Conservation (phyloP, 164 flowering plant species). For the Vitis rotundifolia region DNA sequence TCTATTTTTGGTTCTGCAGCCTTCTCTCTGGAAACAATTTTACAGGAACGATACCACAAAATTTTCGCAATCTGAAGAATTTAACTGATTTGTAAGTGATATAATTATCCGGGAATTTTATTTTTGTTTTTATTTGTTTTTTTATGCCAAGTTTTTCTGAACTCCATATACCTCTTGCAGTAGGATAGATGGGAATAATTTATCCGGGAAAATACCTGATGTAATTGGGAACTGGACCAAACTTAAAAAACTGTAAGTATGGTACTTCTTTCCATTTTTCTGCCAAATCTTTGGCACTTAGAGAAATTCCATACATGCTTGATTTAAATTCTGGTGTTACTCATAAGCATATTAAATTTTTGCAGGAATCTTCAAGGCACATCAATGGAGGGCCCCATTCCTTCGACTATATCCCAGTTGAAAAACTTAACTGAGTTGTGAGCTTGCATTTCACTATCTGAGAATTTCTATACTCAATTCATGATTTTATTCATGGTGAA, state of each 20-base stretch:
- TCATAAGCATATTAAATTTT: background rate
- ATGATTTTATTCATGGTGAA: too few relatives aligned
- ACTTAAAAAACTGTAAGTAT: slow-evolving; percentile 57
- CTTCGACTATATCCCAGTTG: slow-evolving; percentile 51
- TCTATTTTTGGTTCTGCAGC: slow-evolving; percentile 31
- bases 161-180: slow-evolving; percentile 45
- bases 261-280: background rate
- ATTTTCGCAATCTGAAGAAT: slow-evolving; percentile 48
- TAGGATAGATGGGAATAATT: slow-evolving; percentile 65
- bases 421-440: slow-evolving; percentile 55
- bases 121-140: background rate
- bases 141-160: background rate
- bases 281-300: background rate
- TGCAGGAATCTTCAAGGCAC: slow-evolving; percentile 86
- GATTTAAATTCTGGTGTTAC: background rate
- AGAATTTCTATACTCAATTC: too few relatives aligned
- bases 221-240: slow-evolving; percentile 79
- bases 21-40: slow-evolving; percentile 57
- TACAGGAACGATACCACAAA: slow-evolving; percentile 53
- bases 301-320: too few relatives aligned
- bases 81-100: slow-evolving; percentile 58
- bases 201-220: slow-evolving; percentile 80
- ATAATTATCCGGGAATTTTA: background rate
- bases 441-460: slow-evolving; percentile 18
- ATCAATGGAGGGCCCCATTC: slow-evolving; percentile 79